Evolutionary conservation across 2,329 filamentous ascomycete species (phyloP).

Genomic region (Zymoseptoria ardabiliae): DNA sequence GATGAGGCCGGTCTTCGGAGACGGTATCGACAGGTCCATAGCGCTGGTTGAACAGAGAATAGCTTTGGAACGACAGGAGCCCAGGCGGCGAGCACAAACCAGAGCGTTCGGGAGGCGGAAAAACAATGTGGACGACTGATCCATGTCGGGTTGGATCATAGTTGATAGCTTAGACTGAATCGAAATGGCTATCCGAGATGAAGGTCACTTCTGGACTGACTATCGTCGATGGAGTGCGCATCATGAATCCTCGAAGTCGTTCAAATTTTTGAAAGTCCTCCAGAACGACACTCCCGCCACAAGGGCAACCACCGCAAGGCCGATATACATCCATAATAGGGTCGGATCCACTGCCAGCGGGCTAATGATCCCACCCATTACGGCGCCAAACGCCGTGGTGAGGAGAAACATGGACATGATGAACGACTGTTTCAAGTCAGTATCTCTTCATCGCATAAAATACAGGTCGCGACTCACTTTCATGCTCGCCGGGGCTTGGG

Average conservation of each 20-base stretch:
- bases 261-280: conserved; percentile 37
- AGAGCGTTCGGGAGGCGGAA: neutral
- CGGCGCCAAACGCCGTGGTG: conserved; percentile 47
- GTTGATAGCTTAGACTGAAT: neutral
- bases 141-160: neutral
- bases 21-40: neutral
- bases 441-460: neutral
- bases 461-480: conserved; percentile 18
- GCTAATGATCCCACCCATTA: conserved; percentile 54
- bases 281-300: conserved; percentile 15
- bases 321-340: conserved; percentile 50
- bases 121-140: neutral
- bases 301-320: conserved; percentile 11
- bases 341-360: conserved; percentile 55
- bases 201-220: too few species aligned
- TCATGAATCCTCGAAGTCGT: neutral
- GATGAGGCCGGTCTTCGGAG: neutral
- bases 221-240: neutral
- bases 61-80: neutral
- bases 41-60: neutral
- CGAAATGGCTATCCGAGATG: neutral
- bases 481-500: conserved; percentile 39
- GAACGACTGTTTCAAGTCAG: conserved; percentile 6
- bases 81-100: neutral
- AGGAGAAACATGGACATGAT: conserved; percentile 27